A percentile compares a stretch with the other conserved stretches of the same genome.
Conservation (phyloP, 2,329 filamentous ascomycete genomes). For the Ophiostoma piceae region DNA sequence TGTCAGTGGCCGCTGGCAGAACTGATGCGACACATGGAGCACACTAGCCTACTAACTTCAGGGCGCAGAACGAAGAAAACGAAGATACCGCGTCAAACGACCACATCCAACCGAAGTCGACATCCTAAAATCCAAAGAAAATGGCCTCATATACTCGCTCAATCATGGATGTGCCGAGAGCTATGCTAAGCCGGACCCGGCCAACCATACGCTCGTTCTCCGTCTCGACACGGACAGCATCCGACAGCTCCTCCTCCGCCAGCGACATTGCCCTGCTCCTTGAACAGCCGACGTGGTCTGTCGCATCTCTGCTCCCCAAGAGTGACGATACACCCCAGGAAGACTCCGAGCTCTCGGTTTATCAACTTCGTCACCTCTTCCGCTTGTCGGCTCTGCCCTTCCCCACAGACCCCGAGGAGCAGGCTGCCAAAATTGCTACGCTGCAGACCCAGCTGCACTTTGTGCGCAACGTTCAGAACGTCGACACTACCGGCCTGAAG, state of each 20-base stretch:
- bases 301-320: constrained; percentile 59
- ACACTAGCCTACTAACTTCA: neutral
- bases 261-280: constrained; percentile 20
- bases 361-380: constrained; percentile 76
- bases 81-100: neutral
- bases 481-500: constrained; percentile 66
- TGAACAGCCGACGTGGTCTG: constrained; percentile 71
- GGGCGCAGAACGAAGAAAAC: neutral
- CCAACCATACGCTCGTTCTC: neutral
- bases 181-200: neutral
- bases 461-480: constrained; percentile 75
- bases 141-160: neutral
- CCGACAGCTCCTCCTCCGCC: neutral
- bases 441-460: constrained; percentile 82
- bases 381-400: constrained; percentile 81
- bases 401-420: constrained; percentile 58
- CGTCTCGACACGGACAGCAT: neutral
- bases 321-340: constrained; percentile 3
- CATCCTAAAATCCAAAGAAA: neutral
- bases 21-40: constrained; percentile 2
- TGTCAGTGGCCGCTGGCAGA: constrained; percentile 8
- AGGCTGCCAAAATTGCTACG: constrained; percentile 65
- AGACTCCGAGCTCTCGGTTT: constrained; percentile 49
- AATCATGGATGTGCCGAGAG: neutral
- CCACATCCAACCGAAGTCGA: neutral